phyloP scores from a whole-genome alignment of 1,284 basidiomycete genomes.

The Afroboletus lepidellus region DNA sequence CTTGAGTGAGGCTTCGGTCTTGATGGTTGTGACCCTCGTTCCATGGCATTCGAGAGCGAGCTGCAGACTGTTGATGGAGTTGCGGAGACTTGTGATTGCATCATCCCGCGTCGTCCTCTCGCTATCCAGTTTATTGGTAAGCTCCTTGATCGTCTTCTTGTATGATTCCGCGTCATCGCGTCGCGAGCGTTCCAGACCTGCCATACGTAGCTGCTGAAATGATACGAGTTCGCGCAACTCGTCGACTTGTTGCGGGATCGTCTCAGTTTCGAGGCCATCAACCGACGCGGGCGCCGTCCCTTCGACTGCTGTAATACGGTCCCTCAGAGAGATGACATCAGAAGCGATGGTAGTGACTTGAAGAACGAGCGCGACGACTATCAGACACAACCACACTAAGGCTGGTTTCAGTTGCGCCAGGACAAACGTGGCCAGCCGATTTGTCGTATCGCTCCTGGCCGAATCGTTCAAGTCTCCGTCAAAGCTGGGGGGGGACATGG shows the following conservation, averaged over 20 bases:
- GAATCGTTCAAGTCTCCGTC: background rate
- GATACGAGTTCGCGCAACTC: constrained; percentile 7
- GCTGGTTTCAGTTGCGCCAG: constrained; percentile 5
- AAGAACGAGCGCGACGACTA: constrained; percentile 9
- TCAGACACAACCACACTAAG: constrained; percentile 10
- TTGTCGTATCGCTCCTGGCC: background rate
- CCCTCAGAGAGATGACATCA: constrained; percentile 19
- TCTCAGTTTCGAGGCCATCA: background rate
- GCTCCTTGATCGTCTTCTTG: constrained; percentile 15
- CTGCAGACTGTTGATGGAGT: constrained; percentile 7
- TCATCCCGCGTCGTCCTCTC: constrained; percentile 8
- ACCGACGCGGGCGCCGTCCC: background rate
- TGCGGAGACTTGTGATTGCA: constrained; percentile 2
- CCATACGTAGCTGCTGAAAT: constrained; percentile 18
- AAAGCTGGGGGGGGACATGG: background rate
- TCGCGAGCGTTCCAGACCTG: constrained; percentile 12
- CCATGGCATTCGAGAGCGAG: constrained; percentile 15
- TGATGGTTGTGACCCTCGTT: constrained; percentile 18
- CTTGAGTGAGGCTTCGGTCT: constrained; percentile 22
- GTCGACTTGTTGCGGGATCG: constrained; percentile 8
- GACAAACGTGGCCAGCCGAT: background rate
- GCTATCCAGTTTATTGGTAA: constrained; percentile 6
- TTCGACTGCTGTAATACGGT: constrained; percentile 21
- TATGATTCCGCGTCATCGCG: constrained; percentile 1
- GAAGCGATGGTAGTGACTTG: constrained; percentile 10